These are phyloP conservation scores for Fusarium napiforme DNA, from an alignment of 2,329 filamentous ascomycete species.

Conservation along the genomic window DNA sequence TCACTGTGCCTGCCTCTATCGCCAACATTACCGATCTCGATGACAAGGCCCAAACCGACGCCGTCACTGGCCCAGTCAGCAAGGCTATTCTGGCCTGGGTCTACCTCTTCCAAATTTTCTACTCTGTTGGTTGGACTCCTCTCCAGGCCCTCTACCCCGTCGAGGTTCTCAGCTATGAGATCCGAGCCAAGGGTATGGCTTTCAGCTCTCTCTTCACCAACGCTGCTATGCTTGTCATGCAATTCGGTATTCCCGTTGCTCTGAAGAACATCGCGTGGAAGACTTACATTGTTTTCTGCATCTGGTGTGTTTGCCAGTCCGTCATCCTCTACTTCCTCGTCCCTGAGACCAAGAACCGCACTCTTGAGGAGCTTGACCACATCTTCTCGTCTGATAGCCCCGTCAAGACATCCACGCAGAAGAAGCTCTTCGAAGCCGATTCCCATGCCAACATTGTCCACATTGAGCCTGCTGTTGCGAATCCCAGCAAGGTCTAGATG, in stretches of 20 bases:
- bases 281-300: conserved; percentile 63
- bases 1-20: conserved; percentile 57
- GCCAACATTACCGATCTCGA: conserved; percentile 47
- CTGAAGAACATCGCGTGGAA: conserved; percentile 63
- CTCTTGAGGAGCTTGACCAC: conserved; percentile 44
- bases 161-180: conserved; percentile 64
- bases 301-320: conserved; percentile 56
- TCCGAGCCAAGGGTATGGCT: conserved; percentile 66
- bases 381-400: conserved; percentile 38
- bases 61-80: conserved; percentile 49
- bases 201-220: conserved; percentile 59
- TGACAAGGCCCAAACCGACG: conserved; percentile 37
- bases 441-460: conserved; percentile 30
- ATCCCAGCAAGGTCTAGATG: conserved; percentile 3
- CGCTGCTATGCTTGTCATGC: conserved; percentile 50
- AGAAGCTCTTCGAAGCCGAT: conserved; percentile 38
- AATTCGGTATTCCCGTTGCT: conserved; percentile 59
- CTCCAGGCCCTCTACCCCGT: conserved; percentile 60
- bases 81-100: conserved; percentile 61
- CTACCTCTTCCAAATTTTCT: conserved; percentile 48
- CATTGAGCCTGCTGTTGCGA: conserved; percentile 17
- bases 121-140: conserved; percentile 55
- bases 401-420: conserved; percentile 35
- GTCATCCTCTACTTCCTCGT: conserved; percentile 60
- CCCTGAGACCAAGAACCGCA: conserved; percentile 62